Evolutionary conservation across 1,284 basidiomycete genomes (phyloP).

Genomic region (Puccinia polysora): DNA sequence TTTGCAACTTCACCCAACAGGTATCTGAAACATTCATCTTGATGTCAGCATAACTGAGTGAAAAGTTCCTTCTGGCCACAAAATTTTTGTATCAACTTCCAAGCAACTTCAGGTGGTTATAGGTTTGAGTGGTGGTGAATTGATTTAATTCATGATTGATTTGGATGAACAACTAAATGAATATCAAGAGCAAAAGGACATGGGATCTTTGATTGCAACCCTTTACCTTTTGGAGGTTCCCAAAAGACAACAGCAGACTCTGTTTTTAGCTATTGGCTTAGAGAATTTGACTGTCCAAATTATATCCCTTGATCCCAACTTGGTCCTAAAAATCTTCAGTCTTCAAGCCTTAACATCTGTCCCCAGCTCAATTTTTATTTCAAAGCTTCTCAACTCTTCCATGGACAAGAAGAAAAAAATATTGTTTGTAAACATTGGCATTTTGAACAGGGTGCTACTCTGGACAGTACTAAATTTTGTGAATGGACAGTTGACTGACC

Average conservation of each 20-base stretch:
- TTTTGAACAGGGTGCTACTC: constrained; percentile 92
- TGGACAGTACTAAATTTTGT: constrained; percentile 92
- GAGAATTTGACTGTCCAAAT: too few relatives aligned
- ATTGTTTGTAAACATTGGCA: constrained; percentile 95
- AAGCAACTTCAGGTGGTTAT: too few relatives aligned
- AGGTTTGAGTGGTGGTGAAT: too few relatives aligned
- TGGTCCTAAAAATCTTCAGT: too few relatives aligned
- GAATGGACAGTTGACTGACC: constrained; percentile 91
- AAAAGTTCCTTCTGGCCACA: too few relatives aligned
- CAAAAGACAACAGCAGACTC: constrained; percentile 82
- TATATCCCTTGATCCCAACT: too few relatives aligned
- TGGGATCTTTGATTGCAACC: constrained; percentile 92
- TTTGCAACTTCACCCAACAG: constrained; percentile 86
- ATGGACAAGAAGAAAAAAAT: constrained; percentile 95
- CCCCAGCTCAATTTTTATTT: too few relatives aligned
- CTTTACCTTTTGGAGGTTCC: constrained; percentile 91
- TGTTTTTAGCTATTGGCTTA: constrained; percentile 92
- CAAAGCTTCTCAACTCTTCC: too few relatives aligned
- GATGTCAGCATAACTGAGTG: too few relatives aligned
- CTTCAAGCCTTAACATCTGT: too few relatives aligned
- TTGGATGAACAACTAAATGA: constrained; percentile 96
- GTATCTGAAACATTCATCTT: constrained; percentile 84
- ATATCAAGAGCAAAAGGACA: too few relatives aligned
- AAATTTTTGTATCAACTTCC: too few relatives aligned
- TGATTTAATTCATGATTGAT: constrained; percentile 89